These are phyloP conservation scores for Hanseniaspora occidentalis DNA, from an alignment of 805 yeast genomes.

Conservation along the genomic window DNA sequence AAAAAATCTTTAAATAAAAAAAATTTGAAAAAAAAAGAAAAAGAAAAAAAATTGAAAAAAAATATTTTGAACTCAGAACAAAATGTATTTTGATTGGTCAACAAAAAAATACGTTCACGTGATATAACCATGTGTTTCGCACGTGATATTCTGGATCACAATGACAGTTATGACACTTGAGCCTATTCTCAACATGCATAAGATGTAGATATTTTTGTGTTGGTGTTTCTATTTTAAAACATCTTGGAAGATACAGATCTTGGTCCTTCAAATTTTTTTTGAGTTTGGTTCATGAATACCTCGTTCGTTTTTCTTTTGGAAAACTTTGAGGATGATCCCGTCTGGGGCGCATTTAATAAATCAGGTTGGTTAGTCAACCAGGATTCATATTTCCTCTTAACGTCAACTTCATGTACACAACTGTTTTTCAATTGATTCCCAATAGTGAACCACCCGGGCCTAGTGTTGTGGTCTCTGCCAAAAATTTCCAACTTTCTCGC, in stretches of 20 bases:
- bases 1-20: not conserved
- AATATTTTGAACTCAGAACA: not conserved
- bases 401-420: constrained; percentile 45
- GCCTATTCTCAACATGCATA: too few relatives aligned
- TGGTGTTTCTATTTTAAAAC: not conserved
- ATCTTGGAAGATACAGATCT: not conserved
- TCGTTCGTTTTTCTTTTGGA: not conserved
- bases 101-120: too few relatives aligned
- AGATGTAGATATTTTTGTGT: too few relatives aligned
- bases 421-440: constrained; percentile 67
- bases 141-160: too few relatives aligned
- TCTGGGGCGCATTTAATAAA: too few relatives aligned
- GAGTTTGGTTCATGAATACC: too few relatives aligned
- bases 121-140: too few relatives aligned
- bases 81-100: not conserved
- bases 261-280: too few relatives aligned
- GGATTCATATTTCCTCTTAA: constrained; percentile 29
- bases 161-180: too few relatives aligned
- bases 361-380: not conserved
- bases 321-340: too few relatives aligned
- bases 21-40: not conserved
- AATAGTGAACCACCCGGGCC: constrained; percentile 86
- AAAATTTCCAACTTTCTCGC: constrained; percentile 78
- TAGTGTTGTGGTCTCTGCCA: constrained; percentile 73
- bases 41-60: not conserved